These are phyloP conservation scores for Mycena floridula DNA, from an alignment of 768 basidiomycete genomes.

Conservation along the genomic window DNA sequence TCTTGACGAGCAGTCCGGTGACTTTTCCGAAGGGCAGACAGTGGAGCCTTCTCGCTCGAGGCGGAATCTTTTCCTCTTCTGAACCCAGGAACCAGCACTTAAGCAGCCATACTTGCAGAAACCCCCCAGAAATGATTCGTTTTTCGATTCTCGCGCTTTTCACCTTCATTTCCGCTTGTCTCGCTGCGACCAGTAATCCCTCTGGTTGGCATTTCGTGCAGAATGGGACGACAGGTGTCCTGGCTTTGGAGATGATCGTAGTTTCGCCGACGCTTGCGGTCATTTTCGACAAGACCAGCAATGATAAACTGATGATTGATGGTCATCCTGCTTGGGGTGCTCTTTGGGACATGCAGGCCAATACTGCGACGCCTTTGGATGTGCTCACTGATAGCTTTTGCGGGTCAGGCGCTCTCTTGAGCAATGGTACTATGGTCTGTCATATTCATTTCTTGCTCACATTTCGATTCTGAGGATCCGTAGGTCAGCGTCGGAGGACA, in stretches of 20 bases:
- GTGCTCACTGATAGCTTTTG: constrained; percentile 26
- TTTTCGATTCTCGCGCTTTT: too few species aligned
- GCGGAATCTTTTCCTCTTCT: too few species aligned
- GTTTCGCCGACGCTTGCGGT: constrained; percentile 65
- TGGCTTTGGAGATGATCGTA: constrained; percentile 71
- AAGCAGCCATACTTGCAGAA: too few species aligned
- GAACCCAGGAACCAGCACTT: too few species aligned
- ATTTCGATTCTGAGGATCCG: too few species aligned
- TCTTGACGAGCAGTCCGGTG: too few species aligned
- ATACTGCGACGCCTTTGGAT: constrained; percentile 13
- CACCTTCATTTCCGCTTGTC: too few species aligned
- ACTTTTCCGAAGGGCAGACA: too few species aligned
- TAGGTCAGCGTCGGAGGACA: constrained; percentile 6
- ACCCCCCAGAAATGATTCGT: too few species aligned
- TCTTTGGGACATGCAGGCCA: constrained; percentile 17
- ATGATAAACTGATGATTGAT: constrained; percentile 58
- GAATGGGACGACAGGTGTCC: constrained; percentile 66
- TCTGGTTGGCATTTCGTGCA: constrained; percentile 67
- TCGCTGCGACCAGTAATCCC: too few species aligned
- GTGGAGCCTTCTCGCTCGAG: too few species aligned
- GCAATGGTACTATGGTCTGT: constrained; percentile 27
- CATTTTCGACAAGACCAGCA: constrained; percentile 80
- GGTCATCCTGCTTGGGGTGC: constrained; percentile 17
- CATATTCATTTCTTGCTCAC: too few species aligned
- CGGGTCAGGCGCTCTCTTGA: constrained; percentile 22